These are phyloP conservation scores for Zymoseptoria brevis DNA, from an alignment of 2,329 filamentous ascomycete species.

Conservation along the genomic window DNA sequence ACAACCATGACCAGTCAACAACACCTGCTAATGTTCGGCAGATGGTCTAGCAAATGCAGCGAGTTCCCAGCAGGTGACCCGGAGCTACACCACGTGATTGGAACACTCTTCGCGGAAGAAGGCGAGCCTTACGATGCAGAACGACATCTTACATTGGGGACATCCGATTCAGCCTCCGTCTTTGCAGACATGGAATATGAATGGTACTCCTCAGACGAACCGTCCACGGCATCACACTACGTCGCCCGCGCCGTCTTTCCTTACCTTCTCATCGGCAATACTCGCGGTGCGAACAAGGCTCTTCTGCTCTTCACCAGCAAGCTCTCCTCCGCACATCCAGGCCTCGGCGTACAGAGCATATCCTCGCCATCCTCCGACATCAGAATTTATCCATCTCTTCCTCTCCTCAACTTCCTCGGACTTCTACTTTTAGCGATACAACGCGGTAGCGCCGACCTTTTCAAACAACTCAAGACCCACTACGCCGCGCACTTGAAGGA, in stretches of 20 bases:
- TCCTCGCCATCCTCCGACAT: conserved; percentile 62
- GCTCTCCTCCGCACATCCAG: conserved; percentile 51
- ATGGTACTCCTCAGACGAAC: conserved; percentile 86
- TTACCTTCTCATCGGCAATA: conserved; percentile 82
- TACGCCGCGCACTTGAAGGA: conserved; percentile 76
- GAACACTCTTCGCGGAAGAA: conserved; percentile 83
- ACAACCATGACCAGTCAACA: not conserved
- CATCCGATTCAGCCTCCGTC: conserved; percentile 74
- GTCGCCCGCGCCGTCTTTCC: conserved; percentile 80
- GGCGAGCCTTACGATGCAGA: conserved; percentile 91
- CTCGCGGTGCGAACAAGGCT: conserved; percentile 78
- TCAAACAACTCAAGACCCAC: conserved; percentile 70
- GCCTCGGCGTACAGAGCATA: conserved; percentile 71
- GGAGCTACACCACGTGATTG: conserved; percentile 87
- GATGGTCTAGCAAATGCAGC: conserved; percentile 79
- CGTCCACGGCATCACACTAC: conserved; percentile 80
- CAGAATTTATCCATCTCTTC: conserved; percentile 79
- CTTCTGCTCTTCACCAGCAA: conserved; percentile 67
- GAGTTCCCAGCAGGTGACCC: conserved; percentile 87
- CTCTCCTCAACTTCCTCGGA: conserved; percentile 90
- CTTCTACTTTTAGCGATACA: conserved; percentile 77
- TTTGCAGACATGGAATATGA: conserved; percentile 79
- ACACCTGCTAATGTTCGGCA: conserved; percentile 22
- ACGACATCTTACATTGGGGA: conserved; percentile 79
- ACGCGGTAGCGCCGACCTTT: conserved; percentile 68